These are phyloP conservation scores for Prunus davidiana DNA, from an alignment of 306 rosid species.

Conservation along the genomic window DNA sequence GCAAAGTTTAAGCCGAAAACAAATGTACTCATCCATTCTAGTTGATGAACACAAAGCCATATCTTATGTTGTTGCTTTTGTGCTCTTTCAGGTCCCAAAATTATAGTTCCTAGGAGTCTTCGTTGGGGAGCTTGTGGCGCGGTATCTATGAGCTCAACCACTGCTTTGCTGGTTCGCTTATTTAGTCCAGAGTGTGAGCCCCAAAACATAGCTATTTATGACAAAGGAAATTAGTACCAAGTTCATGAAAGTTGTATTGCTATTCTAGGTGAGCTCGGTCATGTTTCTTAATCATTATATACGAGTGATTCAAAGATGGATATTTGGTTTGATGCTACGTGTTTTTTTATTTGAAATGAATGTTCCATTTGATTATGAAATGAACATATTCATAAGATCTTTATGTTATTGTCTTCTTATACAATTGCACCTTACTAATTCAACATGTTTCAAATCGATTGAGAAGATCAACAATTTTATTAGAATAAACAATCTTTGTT, in stretches of 20 bases:
- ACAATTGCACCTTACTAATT: too few relatives aligned
- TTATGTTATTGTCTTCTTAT: too few relatives aligned
- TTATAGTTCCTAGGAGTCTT: slow-evolving; percentile 70
- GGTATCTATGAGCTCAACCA: slow-evolving; percentile 60
- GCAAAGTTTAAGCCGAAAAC: not conserved
- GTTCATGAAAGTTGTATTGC: not conserved
- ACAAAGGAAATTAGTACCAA: slow-evolving; percentile 44
- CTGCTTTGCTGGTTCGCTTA: slow-evolving; percentile 77
- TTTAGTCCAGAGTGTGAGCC: slow-evolving; percentile 95
- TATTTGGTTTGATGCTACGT: not conserved
- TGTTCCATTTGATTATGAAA: not conserved
- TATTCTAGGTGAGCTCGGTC: not conserved
- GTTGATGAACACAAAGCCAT: not conserved
- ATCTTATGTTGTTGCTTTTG: slow-evolving; percentile 6
- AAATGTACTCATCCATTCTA: slow-evolving; percentile 1
- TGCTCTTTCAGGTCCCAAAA: slow-evolving; percentile 71
- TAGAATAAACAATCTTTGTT: too few relatives aligned
- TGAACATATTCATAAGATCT: not conserved
- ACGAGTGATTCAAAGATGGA: slow-evolving; percentile 4
- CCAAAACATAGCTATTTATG: slow-evolving; percentile 89
- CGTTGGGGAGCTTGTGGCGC: slow-evolving; percentile 93
- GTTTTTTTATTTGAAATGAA: not conserved
- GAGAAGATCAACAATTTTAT: too few relatives aligned
- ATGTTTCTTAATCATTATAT: not conserved
- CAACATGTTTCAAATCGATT: too few relatives aligned